Conservation (phyloP, 208 protist species). For the Leishmania mexicana region DNA sequence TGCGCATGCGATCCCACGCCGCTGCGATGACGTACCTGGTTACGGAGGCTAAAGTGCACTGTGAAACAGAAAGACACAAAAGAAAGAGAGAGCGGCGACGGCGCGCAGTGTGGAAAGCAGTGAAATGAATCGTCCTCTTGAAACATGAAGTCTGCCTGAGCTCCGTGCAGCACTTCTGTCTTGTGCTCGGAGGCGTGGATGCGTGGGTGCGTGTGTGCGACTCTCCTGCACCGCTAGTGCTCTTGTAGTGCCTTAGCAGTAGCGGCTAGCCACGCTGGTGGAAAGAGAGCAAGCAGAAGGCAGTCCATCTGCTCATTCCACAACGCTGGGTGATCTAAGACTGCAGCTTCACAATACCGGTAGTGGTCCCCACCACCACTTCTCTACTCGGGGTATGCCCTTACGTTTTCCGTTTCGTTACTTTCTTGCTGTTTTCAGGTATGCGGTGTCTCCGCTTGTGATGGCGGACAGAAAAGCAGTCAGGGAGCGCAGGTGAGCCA, state of each 20-base stretch:
- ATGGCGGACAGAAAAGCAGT: not conserved
- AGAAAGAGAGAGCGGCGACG: constrained; percentile 19
- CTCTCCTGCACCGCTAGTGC: not conserved
- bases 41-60: not conserved
- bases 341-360: not conserved
- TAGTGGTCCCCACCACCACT: not conserved
- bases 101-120: not conserved
- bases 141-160: not conserved
- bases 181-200: not conserved
- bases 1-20: not conserved
- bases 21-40: not conserved
- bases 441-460: not conserved
- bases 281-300: not conserved
- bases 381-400: not conserved
- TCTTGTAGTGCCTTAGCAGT: not conserved
- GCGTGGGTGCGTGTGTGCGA: not conserved
- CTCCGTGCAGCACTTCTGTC: not conserved
- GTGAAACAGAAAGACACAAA: constrained; percentile 14
- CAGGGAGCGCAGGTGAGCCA: not conserved
- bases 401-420: not conserved
- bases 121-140: not conserved
- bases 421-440: no score
- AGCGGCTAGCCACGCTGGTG: not conserved
- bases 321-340: not conserved
- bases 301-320: not conserved